These are phyloP conservation scores for Aureobasidium sp. DNA, from an alignment of 2,329 filamentous ascomycete species.

Conservation along the genomic window DNA sequence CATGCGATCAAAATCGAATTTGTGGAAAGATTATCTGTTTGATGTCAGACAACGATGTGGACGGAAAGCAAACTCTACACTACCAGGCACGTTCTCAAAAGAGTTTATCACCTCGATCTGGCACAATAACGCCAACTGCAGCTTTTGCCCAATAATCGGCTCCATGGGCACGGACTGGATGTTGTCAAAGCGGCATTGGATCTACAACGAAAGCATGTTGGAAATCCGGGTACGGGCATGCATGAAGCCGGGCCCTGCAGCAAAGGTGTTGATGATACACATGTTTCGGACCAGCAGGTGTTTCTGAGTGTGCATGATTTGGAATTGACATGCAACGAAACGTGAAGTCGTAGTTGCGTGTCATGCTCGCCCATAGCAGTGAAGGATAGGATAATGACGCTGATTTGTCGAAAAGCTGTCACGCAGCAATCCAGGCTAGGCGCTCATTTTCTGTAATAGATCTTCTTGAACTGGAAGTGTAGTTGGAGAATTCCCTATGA, in stretches of 20 bases:
- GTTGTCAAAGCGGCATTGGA: slow-evolving; percentile 3
- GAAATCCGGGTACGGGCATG: not conserved
- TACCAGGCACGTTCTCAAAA: not conserved
- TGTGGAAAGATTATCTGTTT: not conserved
- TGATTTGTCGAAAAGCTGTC: not conserved
- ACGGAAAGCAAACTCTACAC: slow-evolving; percentile 2
- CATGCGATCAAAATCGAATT: not conserved
- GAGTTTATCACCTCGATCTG: not conserved
- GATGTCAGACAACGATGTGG: not conserved
- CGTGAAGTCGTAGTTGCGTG: not conserved
- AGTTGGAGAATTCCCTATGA: slow-evolving; percentile 87
- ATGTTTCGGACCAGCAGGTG: slow-evolving; percentile 5
- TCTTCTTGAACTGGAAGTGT: slow-evolving; percentile 97
- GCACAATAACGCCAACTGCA: not conserved
- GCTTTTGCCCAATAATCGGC: not conserved
- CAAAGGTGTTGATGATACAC: slow-evolving; percentile 6
- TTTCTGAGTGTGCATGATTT: slow-evolving; percentile 10
- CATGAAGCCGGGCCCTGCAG: slow-evolving; percentile 9
- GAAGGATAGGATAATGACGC: not conserved
- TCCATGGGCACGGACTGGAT: not conserved
- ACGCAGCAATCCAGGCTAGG: not conserved
- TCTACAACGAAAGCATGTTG: slow-evolving; percentile 5
- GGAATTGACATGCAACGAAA: slow-evolving; percentile 11
- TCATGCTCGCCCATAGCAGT: not conserved
- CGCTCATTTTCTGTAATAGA: slow-evolving; percentile 42